Base-by-base conservation (phyloP, 352 stramenopile species). In the Aphanomyces stellatus region DNA sequence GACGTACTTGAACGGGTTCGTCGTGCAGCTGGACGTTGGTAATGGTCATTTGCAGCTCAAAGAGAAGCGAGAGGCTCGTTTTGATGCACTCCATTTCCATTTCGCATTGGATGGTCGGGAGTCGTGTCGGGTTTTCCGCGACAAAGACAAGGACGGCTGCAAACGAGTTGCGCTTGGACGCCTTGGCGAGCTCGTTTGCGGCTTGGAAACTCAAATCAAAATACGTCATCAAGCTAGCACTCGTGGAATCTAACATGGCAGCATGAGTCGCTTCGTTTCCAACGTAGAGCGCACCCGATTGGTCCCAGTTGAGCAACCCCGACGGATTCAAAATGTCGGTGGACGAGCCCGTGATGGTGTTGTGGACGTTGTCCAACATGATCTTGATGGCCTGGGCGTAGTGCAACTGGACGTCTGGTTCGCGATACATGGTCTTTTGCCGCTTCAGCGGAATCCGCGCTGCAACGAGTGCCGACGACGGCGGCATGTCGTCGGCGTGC, bases 1-100 rank as follows among this genome's bases (percentile, higher is more conserved):
- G 25, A 17, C 13, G 6, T 53, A 64, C 56, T 25, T 55, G 59
- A 10, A 66, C 59, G 0, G 59, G 37, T 59, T 66, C 59, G 5
- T 53, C 41, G 15, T 66, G 59, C 15, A 56, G 41, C 17, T 67
- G 37, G 34, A 67, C 60, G 34, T 10, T 48, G 6, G 46, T 53
- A 17, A 67, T 67, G 5, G 46, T 67, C 46, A 55, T 67, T 57
- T 67, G 60, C 1, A 67, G 60, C 15, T 67, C 60, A 59, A 67
- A 43, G 1, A 67, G 28, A 4, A 67, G 42, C 60, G 60, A 56
- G 3, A 67, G 24, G 30, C 60, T 67, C 22, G 41, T 67, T 24
- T 67, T 67, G 33, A 67, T 57, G 49, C 60, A 67, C 13, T 67
- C 42, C 27, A 57, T 67, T 17, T 67, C 60, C 60, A 67, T 67